These are phyloP conservation scores for Pestalotiopsis fici DNA, from an alignment of 2,329 filamentous ascomycete genomes.

Conservation along the genomic window DNA sequence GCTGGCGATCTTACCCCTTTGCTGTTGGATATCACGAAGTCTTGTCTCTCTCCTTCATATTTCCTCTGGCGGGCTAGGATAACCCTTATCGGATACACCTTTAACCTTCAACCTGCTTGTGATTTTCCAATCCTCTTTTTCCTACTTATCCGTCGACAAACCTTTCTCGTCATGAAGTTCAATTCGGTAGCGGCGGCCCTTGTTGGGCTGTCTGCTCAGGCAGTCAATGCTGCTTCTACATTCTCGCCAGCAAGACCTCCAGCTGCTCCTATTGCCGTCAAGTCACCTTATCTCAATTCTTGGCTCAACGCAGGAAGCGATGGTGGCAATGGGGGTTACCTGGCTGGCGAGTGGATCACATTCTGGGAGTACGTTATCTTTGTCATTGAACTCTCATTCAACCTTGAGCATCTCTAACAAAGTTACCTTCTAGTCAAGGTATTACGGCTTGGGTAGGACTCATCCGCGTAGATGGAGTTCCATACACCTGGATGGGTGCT, in stretches of 20 bases:
- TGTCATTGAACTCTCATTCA: not conserved
- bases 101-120: not conserved
- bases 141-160: conserved; percentile 19
- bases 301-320: conserved; percentile 66
- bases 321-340: conserved; percentile 64
- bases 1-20: not conserved
- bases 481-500: conserved; percentile 70
- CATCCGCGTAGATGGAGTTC: conserved; percentile 65
- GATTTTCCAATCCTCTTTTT: not conserved
- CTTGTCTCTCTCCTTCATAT: not conserved
- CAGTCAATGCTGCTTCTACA: conserved; percentile 43
- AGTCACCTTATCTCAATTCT: conserved; percentile 72
- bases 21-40: not conserved
- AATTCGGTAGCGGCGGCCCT: conserved; percentile 22
- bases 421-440: conserved; percentile 42
- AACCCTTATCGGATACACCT: not conserved
- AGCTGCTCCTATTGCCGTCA: conserved; percentile 71
- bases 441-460: conserved; percentile 68
- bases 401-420: conserved; percentile 12
- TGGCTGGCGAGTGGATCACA: conserved; percentile 68
- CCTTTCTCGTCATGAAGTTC: conserved; percentile 23
- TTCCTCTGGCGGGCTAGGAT: not conserved
- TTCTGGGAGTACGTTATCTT: conserved; percentile 64
- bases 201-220: conserved; percentile 26
- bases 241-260: conserved; percentile 68